Base-by-base conservation (phyloP, 2,329 filamentous ascomycete species). In the Aspergillus hortae region DNA sequence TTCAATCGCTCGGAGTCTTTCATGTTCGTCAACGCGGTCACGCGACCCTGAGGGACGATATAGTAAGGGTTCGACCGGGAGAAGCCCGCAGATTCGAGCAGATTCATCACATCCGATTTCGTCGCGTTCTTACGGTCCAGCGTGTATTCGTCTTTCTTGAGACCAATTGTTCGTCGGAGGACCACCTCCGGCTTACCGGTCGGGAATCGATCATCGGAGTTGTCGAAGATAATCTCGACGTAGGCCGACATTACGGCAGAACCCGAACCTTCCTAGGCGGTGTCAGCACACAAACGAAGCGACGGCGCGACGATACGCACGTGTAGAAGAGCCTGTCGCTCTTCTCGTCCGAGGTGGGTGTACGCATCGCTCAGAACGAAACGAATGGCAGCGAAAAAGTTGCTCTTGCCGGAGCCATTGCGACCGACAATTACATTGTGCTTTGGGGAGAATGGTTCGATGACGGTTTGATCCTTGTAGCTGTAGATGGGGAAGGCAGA, bases 201-300 rank as follows among this genome's bases (percentile, higher is more conserved):
- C 33, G 91, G 91, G 66, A 99, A 97, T 63, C 94, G 89, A 63
- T 95, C 90, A 69, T 99, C 92, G 63, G 84, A 89, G 69, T 99
- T 99, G 80, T 99, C 94, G 72, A 99, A 99, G 60, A 96, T 95
- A 65, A 99, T 90, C 74, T 99, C 94, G 54, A 99, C 95, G 65
- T 97, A 99, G n/a, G 94, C 95, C 44, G 92, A 96, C 90, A 96
- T 96, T 65, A 99, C 92, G 14, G 94, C 94, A 3, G 92, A 96
- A 33, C 94, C 95, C 4, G 94, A 95, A 38, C 95, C 95, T 79
- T 99, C 95, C 78, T 82, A 60, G 47, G 55, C 46, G 27, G 23
- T 51, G 63, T 77, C 50, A 75, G 65, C 51, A 44, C 47, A 15
- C 43, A 58, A 46, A 19, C 12, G 27, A 43, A 33, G 27, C 6